A percentile compares a stretch with the other conserved stretches of the same genome.
These are phyloP conservation scores for Pestalotiopsis sp. DNA, from an alignment of 2,329 filamentous ascomycete species.

Conservation along the genomic window DNA sequence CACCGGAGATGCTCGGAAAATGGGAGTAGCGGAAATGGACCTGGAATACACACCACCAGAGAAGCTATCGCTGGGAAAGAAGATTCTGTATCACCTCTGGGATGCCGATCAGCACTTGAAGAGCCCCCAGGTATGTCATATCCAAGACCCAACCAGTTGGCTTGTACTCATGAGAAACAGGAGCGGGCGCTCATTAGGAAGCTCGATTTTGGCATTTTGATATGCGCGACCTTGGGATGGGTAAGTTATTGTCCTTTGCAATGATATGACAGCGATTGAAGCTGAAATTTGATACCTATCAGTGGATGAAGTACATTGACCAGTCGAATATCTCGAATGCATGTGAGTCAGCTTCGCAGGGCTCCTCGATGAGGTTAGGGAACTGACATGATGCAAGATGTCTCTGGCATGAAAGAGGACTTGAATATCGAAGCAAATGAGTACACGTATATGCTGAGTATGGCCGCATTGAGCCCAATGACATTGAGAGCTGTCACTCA, in stretches of 20 bases:
- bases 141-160: not conserved
- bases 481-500: not conserved
- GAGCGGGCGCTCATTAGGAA: constrained; percentile 16
- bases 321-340: constrained; percentile 15
- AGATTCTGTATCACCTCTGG: constrained; percentile 17
- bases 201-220: constrained; percentile 18
- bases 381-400: not conserved
- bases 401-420: constrained; percentile 16
- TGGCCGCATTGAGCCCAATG: not conserved
- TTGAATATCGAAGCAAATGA: constrained; percentile 15
- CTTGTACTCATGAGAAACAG: not conserved
- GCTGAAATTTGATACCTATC: not conserved
- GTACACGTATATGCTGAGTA: constrained; percentile 16
- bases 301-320: constrained; percentile 19
- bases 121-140: constrained; percentile 9
- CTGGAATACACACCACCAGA: constrained; percentile 2
- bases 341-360: not conserved
- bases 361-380: no score
- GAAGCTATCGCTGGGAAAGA: constrained; percentile 13
- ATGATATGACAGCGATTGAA: no score
- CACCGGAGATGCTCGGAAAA: not conserved
- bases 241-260: no score
- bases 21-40: not conserved
- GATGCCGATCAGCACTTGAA: constrained; percentile 17
- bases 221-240: constrained; percentile 15